Evolutionary conservation across 345 rosid genomes (phyloP).

Genomic region (Passiflora organensis): DNA sequence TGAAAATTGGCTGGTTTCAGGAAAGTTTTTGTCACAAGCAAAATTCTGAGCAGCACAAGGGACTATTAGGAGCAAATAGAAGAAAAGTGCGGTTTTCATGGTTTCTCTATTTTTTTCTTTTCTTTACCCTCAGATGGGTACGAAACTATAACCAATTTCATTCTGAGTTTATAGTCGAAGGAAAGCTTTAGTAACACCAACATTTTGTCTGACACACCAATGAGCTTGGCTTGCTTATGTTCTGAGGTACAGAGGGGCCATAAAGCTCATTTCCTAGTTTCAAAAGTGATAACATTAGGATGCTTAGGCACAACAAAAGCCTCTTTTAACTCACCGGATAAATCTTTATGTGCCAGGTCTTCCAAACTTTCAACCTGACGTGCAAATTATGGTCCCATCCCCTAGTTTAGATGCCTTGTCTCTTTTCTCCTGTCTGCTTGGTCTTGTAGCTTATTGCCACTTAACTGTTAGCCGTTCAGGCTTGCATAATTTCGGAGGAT

Average conservation of each 20-base stretch:
- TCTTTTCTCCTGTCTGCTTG: too few species aligned
- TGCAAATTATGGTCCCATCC: too few species aligned
- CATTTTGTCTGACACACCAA: too few species aligned
- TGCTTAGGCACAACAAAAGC: slow-evolving; percentile 25
- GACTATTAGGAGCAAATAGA: slow-evolving; percentile 14
- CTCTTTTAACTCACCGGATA: background rate
- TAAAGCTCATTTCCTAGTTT: slow-evolving; percentile 1
- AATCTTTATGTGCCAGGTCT: too few species aligned
- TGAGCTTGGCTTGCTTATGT: slow-evolving; percentile 19
- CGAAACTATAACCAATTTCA: background rate
- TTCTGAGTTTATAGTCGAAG: background rate
- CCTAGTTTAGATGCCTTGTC: too few species aligned
- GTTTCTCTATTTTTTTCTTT: background rate
- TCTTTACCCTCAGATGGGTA: background rate
- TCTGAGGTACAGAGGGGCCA: slow-evolving; percentile 1
- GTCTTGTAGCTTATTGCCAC: background rate
- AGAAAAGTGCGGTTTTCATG: slow-evolving; percentile 12
- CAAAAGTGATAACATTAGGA: slow-evolving; percentile 6
- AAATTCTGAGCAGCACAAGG: slow-evolving; percentile 23
- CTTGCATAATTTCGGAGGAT: background rate
- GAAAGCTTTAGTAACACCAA: background rate
- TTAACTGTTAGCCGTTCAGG: background rate
- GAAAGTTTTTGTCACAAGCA: slow-evolving; percentile 36
- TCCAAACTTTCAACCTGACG: too few species aligned
- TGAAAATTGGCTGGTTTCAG: slow-evolving; percentile 27